These are phyloP conservation scores for Cercospora zeae-maydis DNA, from an alignment of 2,329 filamentous ascomycete species.

Conservation along the genomic window DNA sequence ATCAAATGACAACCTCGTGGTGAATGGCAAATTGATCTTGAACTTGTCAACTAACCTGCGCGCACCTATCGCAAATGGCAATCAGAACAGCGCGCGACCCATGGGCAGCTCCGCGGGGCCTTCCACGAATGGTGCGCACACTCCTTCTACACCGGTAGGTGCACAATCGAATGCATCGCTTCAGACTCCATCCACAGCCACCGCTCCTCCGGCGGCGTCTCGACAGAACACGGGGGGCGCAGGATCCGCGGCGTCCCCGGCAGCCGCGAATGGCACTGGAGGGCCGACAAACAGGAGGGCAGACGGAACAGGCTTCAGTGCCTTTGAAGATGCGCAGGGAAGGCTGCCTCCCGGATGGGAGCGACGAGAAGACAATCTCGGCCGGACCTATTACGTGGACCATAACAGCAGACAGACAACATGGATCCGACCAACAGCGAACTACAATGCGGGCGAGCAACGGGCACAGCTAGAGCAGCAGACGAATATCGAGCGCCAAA, in stretches of 20 bases:
- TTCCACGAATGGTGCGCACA: conserved; percentile 39
- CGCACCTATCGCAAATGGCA: conserved; percentile 58
- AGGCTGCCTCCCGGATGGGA: conserved; percentile 93
- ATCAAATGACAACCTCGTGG: conserved; percentile 94
- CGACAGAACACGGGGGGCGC: conserved; percentile 27
- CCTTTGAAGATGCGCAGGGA: conserved; percentile 95
- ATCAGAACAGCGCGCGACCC: conserved; percentile 39
- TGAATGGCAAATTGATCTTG: conserved; percentile 95
- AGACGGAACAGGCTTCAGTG: conserved; percentile 60
- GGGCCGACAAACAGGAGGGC: conserved; percentile 41
- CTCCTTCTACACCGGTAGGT: conserved; percentile 40
- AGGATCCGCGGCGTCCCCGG: not conserved
- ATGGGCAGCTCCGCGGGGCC: conserved; percentile 38
- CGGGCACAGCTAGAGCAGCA: conserved; percentile 80
- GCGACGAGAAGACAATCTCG: conserved; percentile 88
- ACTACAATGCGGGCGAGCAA: conserved; percentile 71
- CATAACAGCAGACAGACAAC: conserved; percentile 96
- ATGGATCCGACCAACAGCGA: conserved; percentile 84
- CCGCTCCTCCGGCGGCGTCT: conserved; percentile 25
- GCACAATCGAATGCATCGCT: conserved; percentile 39
- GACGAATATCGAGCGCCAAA: conserved; percentile 85
- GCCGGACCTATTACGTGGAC: conserved; percentile 96
- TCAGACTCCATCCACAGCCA: conserved; percentile 27
- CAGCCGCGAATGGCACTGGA: conserved; percentile 12
- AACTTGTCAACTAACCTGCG: conserved; percentile 90